Evolutionary conservation across 257 asterid genomes (phyloP), one percentile per base, ranked within the genome.

Genomic region (Salvia rosmarinus): DNA sequence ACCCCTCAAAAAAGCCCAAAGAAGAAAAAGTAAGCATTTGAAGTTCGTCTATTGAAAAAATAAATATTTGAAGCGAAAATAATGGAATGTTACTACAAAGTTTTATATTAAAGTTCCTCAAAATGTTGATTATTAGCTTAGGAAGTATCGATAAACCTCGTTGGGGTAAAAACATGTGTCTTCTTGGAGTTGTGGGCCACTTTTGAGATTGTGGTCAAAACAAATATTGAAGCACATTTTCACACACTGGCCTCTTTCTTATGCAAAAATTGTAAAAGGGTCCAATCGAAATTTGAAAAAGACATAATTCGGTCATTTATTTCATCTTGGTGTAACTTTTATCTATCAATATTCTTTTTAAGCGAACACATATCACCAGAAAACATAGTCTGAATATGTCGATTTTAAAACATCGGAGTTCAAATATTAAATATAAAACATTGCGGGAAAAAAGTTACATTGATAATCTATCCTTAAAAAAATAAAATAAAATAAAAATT

Each of bases 241-340:
- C 37, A 79, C 78, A 82, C 61, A 47, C 14, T 54, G 6, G 82
- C 82, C 82, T 75, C 49, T 72, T 59, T 37, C 78, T 82, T 50
- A 47, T 65, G 81, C 51, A 51, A 78, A 75, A 60, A 75, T 82
- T 55, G 68, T 61, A 78, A 82, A 78, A 79, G 75, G 83, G 85
- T 78, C 85, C 80, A 56, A 9, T 39, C 1, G 44, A 8, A 35
- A 37, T 5, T 37, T 37, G 42, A 16, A 72, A 50, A 69, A 34
- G 2, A 64, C 47, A 8, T 20, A 9, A 34, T 17, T 13, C 9
- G 56, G 56, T 5, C 56, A 37, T 37, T 20, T 19, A 37, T 16
- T 16, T 34, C 16, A 14, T 28, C 10, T 17, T 37, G 32, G 40
- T 11, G 12, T 40, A 21, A 13, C 43, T 64, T 59, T 3, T 2